phyloP scores from a whole-genome alignment of 176 grass and related monocot genomes.

The Dactylis glomerata region DNA sequence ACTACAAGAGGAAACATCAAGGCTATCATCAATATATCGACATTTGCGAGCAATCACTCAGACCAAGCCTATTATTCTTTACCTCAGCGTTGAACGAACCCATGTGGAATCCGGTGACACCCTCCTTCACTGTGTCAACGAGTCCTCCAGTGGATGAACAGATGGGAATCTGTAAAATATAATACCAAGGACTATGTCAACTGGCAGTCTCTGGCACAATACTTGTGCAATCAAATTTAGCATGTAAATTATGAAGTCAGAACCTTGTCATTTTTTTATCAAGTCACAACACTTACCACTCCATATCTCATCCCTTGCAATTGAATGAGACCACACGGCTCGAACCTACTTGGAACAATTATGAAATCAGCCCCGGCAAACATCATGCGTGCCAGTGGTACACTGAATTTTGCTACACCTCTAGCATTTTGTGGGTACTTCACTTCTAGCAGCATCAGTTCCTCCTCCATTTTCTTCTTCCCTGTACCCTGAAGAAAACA shows the following conservation, averaged over 20 bases:
- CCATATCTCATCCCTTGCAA: constrained; percentile 77
- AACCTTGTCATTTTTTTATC: neutral
- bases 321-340: constrained; percentile 75
- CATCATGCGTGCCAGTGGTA: constrained; percentile 59
- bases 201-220: neutral
- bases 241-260: neutral
- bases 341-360: constrained; percentile 66
- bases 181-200: neutral
- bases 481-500: constrained; percentile 73
- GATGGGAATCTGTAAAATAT: constrained; percentile 33
- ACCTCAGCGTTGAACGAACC: constrained; percentile 47
- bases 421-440: constrained; percentile 55
- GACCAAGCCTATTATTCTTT: constrained; percentile 16
- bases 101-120: constrained; percentile 62
- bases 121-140: constrained; percentile 57
- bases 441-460: constrained; percentile 43
- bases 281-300: constrained; percentile 32
- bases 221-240: neutral
- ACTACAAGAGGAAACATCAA: constrained; percentile 38
- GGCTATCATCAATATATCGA: neutral
- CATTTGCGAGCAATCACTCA: neutral
- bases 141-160: constrained; percentile 66
- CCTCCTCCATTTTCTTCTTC: constrained; percentile 85
- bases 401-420: constrained; percentile 67
- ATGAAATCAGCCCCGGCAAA: constrained; percentile 65